Percentiles rank a stretch among this genome's conserved stretches.
These are phyloP conservation scores for Paramecium sonneborni DNA, from an alignment of 73 alveolate genomes.

Conservation along the genomic window DNA sequence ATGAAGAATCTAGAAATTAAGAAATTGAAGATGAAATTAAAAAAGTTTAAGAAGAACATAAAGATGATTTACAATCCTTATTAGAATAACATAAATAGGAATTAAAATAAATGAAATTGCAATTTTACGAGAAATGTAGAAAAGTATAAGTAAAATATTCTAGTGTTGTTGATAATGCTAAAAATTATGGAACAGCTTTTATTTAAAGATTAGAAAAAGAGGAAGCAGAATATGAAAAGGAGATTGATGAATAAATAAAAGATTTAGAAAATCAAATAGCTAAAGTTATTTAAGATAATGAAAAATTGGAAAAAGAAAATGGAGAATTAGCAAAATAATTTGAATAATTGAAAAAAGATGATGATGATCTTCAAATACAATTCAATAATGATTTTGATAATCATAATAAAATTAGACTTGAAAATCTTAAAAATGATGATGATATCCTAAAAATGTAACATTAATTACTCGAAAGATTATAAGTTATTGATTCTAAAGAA, in stretches of 20 bases:
- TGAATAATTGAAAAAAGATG: conserved; percentile 61
- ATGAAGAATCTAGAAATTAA: conserved; percentile 65
- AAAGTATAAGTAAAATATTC: conserved; percentile 61
- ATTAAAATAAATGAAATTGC: conserved; percentile 49
- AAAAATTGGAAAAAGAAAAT: conserved; percentile 57
- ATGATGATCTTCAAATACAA: conserved; percentile 37
- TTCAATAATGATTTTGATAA: conserved; percentile 32
- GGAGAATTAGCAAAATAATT: neutral
- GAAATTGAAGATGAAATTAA: conserved; percentile 64
- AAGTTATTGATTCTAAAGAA: conserved; percentile 65
- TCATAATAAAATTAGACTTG: conserved; percentile 62
- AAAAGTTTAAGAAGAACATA: conserved; percentile 48
- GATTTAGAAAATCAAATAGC: conserved; percentile 62
- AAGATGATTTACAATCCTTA: conserved; percentile 37
- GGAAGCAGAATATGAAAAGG: conserved; percentile 68
- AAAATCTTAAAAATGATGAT: conserved; percentile 64
- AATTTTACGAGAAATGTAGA: conserved; percentile 64
- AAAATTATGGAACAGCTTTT: conserved; percentile 67
- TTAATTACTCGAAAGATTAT: conserved; percentile 61
- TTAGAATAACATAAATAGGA: conserved; percentile 58
- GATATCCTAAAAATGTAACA: conserved; percentile 66
- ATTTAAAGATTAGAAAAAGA: conserved; percentile 61
- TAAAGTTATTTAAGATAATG: conserved; percentile 53
- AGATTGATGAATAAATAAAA: conserved; percentile 65
- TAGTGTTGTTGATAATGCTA: conserved; percentile 66